Percentiles rank a stretch among this genome's conserved stretches.
These are phyloP conservation scores for Ganoderma meredithae DNA, from an alignment of 1,284 basidiomycete species.

Conservation along the genomic window DNA sequence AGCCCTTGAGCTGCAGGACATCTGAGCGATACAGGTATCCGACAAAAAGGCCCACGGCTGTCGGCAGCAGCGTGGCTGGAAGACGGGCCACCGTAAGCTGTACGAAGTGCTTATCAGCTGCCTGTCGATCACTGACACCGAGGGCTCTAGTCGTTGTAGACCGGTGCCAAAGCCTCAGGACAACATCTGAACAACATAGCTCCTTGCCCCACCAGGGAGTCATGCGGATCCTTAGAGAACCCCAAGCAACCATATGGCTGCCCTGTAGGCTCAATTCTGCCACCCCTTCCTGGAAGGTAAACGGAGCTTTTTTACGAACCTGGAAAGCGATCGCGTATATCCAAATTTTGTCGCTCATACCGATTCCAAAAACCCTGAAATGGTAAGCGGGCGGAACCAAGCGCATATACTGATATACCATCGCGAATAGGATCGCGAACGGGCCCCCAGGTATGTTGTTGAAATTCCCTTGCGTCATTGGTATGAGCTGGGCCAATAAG, in stretches of 20 bases:
- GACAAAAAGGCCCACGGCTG: constrained; percentile 68
- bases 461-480: constrained; percentile 56
- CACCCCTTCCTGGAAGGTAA: neutral
- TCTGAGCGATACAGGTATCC: constrained; percentile 86
- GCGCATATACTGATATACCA: constrained; percentile 83
- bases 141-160: neutral
- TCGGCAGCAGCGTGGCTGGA: constrained; percentile 68
- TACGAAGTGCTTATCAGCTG: constrained; percentile 10
- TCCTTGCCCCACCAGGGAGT: neutral
- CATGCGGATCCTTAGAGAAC: neutral
- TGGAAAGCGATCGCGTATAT: constrained; percentile 73
- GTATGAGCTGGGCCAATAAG: constrained; percentile 67
- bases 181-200: neutral
- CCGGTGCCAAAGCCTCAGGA: neutral
- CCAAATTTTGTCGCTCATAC: constrained; percentile 79
- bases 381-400: constrained; percentile 80
- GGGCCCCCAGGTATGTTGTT: constrained; percentile 82
- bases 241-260: neutral
- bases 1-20: constrained; percentile 70
- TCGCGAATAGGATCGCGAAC: constrained; percentile 72
- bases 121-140: neutral
- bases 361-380: constrained; percentile 79
- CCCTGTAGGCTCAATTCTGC: neutral
- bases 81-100: constrained; percentile 66
- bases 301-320: constrained; percentile 47